Percentiles rank a stretch among this genome's conserved stretches.
phyloP scores from a whole-genome alignment of 2,329 filamentous ascomycete species.

The Cryphonectria radicalis region DNA sequence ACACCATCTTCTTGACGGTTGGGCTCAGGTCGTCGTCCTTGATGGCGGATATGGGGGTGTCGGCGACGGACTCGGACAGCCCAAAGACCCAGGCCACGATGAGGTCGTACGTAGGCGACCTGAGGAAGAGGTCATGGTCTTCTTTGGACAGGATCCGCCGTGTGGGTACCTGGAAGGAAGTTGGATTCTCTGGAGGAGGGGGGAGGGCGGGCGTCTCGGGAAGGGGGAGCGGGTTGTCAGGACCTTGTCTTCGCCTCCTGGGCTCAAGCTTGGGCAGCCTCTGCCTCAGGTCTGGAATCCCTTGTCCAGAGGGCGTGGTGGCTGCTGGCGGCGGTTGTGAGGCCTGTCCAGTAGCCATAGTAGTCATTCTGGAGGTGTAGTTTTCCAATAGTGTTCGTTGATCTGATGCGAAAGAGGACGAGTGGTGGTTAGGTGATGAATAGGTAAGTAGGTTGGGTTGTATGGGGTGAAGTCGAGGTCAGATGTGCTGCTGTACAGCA shows the following conservation, averaged over 20 bases:
- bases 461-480: not conserved
- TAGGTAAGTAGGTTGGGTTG: not conserved
- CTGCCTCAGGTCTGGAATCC: slow-evolving; percentile 56
- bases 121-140: slow-evolving; percentile 82
- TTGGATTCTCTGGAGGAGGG: slow-evolving; percentile 61
- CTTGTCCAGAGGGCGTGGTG: slow-evolving; percentile 17
- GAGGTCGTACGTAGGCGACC: slow-evolving; percentile 75
- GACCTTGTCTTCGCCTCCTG: slow-evolving; percentile 57
- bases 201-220: slow-evolving; percentile 78
- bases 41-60: slow-evolving; percentile 68
- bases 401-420: not conserved
- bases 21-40: slow-evolving; percentile 60
- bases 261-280: slow-evolving; percentile 71
- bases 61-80: slow-evolving; percentile 79
- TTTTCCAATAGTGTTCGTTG: not conserved
- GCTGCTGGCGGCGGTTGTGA: not conserved
- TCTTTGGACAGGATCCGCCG: slow-evolving; percentile 79
- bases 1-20: slow-evolving; percentile 65
- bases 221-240: slow-evolving; percentile 63
- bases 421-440: not conserved
- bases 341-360: slow-evolving; percentile 3
- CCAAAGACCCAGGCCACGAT: slow-evolving; percentile 85
- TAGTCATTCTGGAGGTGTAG: not conserved
- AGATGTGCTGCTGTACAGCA: not conserved
- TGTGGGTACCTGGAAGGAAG: slow-evolving; percentile 68